phyloP scores from a whole-genome alignment of 129 eudicot genomes.

The Erigeron canadensis region DNA sequence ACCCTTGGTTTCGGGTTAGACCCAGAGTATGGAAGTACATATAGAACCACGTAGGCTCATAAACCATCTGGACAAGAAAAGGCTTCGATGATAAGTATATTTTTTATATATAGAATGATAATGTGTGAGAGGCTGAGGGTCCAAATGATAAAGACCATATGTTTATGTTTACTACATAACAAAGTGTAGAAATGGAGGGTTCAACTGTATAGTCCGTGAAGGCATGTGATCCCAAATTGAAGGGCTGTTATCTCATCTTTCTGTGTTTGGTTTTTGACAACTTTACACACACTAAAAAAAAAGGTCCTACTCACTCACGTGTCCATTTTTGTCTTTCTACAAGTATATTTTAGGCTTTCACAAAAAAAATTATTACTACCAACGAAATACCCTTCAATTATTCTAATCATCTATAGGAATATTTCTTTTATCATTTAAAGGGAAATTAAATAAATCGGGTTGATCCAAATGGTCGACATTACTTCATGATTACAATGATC shows the following conservation, averaged over 20 bases:
- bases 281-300: constrained; percentile 14
- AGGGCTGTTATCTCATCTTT: constrained; percentile 37
- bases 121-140: constrained; percentile 33
- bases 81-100: too few species aligned
- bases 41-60: constrained; percentile 21
- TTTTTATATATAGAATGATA: constrained; percentile 38
- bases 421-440: too few species aligned
- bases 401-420: neutral
- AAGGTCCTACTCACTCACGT: constrained; percentile 40
- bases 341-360: too few species aligned
- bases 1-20: constrained; percentile 1
- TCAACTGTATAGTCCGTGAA: constrained; percentile 43
- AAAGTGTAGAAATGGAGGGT: constrained; percentile 16
- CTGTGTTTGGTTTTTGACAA: constrained; percentile 18
- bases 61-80: constrained; percentile 25
- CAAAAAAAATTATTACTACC: constrained; percentile 24
- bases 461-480: neutral
- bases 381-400: constrained; percentile 29
- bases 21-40: neutral
- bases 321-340: constrained; percentile 34
- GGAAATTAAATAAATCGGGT: neutral
- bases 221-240: constrained; percentile 39
- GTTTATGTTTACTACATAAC: constrained; percentile 26
- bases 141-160: constrained; percentile 29
- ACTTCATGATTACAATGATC: constrained; percentile 5